These are phyloP conservation scores for Grosmannia serpens DNA, from an alignment of 2,329 filamentous ascomycete genomes.

Conservation along the genomic window DNA sequence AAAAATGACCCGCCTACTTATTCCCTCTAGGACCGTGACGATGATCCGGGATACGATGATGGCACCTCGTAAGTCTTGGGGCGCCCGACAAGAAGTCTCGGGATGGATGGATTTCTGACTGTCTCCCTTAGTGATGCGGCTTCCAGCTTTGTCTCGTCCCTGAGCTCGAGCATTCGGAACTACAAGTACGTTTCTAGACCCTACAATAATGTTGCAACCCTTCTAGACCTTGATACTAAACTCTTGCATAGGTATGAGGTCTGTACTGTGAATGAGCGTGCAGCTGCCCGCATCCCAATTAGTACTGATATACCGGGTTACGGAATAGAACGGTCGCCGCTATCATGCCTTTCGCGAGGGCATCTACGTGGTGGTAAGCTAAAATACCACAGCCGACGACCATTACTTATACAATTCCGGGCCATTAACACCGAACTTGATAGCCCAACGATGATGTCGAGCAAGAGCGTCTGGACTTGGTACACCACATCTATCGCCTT, in stretches of 20 bases:
- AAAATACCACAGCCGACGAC: no score
- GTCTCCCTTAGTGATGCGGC: not conserved
- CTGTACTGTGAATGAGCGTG: not conserved
- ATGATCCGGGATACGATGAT: not conserved
- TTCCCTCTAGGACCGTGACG: not conserved
- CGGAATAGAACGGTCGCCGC: not conserved
- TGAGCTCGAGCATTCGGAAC: slow-evolving; percentile 1
- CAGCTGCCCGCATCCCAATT: not conserved
- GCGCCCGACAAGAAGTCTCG: no score
- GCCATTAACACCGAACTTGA: no score
- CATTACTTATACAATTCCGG: no score
- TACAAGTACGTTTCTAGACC: not conserved
- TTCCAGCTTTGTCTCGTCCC: not conserved
- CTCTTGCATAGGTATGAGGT: not conserved
- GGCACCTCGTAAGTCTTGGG: not conserved
- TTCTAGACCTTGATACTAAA: not conserved
- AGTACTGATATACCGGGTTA: no score
- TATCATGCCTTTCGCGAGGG: slow-evolving; percentile 4
- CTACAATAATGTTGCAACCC: no score
- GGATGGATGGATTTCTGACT: not conserved
- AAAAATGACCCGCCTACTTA: no score
- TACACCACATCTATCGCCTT: slow-evolving; percentile 37
- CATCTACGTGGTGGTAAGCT: not conserved
- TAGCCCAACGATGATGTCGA: slow-evolving; percentile 5
- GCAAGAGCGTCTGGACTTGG: slow-evolving; percentile 17